A percentile compares a stretch with the other conserved stretches of the same genome.
Evolutionary conservation across 2,329 filamentous ascomycete species (phyloP).

Genomic region (Capronia epimyces): DNA sequence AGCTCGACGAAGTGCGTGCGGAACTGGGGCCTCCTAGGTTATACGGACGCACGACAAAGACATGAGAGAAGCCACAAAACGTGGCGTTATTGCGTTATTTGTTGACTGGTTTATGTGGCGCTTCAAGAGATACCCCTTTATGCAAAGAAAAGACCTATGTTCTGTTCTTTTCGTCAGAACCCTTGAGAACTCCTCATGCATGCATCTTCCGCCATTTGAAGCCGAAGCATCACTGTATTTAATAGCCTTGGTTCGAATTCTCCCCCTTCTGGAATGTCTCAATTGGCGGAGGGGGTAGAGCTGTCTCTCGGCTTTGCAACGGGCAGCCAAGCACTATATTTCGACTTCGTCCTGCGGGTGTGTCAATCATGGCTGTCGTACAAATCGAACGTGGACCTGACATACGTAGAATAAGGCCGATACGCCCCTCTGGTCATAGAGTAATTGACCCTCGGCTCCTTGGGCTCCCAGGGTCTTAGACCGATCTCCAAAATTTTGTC

Average conservation of each 20-base stretch:
- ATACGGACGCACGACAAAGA: slow-evolving; percentile 32
- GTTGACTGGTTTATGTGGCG: slow-evolving; percentile 7
- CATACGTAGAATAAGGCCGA: slow-evolving; percentile 93
- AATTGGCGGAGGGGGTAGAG: slow-evolving; percentile 9
- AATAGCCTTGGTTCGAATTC: slow-evolving; percentile 8
- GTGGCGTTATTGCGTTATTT: slow-evolving; percentile 4
- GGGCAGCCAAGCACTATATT: slow-evolving; percentile 34
- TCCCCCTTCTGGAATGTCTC: slow-evolving; percentile 14
- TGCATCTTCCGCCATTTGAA: slow-evolving; percentile 20
- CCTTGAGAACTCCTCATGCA: slow-evolving; percentile 17
- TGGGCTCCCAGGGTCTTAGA: slow-evolving; percentile 69
- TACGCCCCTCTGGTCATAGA: slow-evolving; percentile 74
- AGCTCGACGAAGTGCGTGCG: slow-evolving; percentile 82
- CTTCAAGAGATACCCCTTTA: slow-evolving; percentile 18
- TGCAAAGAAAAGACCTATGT: slow-evolving; percentile 11
- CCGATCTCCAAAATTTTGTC: slow-evolving; percentile 67
- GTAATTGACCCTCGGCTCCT: slow-evolving; percentile 65
- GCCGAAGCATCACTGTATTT: background rate
- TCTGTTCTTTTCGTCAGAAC: slow-evolving; percentile 9
- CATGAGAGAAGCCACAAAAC: slow-evolving; percentile 11
- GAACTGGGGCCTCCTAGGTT: slow-evolving; percentile 73
- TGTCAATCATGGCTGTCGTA: background rate
- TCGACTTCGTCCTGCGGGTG: slow-evolving; percentile 33
- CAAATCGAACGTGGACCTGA: slow-evolving; percentile 29
- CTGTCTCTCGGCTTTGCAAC: slow-evolving; percentile 32